Base-by-base conservation (phyloP, 345 rosid genomes). In the Erysimum cheiranthoides region DNA sequence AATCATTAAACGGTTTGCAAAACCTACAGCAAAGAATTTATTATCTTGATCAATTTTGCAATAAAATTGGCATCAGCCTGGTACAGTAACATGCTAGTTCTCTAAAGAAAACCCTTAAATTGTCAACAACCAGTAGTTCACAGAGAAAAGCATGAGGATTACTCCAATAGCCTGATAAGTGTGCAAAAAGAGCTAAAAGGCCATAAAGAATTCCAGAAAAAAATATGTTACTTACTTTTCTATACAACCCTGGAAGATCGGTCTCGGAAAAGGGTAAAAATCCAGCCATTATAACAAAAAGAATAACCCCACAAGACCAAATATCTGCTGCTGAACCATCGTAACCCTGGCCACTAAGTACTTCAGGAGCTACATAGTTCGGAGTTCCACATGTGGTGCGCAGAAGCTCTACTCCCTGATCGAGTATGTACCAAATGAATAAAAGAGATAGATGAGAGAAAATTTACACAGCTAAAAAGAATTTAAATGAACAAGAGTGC, bases 301-400 rank as follows among this genome's bases (percentile, higher is more conserved):
- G 93, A 75, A 94, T 85, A 27, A 94, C 97, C 53, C 99, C 99
- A 46, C 97, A 95, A 39, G 99, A 95, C 97, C 99, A 95, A 56
- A 92, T 58, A 66, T 92, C 99, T 49, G 98, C 96, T 78, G 89
- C 90, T 47, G 97, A 90, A 49, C 98, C 99, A 75, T 86, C 87
- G 76, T 95, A 95, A 63, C 97, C 97, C 9, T 61, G 84, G 75
- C 86, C 73, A 56, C 46, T 61, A 56, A 87, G 67, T 12, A 89
- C 99, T 91, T 95, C 99, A 8, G 99, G 99, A 71, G 97, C 97
- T 31, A 90, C 99, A 64, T 95, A 95, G 84, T 95, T 95, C 21
- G 97, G 97, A 66, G 97, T 95, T 82, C 99, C 99, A 81, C 99
- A 95, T 25, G 97, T 86, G 9, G 99, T 94, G 58, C 83, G 93